Evolutionary conservation across 2,329 filamentous ascomycete species (phyloP).

Genomic region (Nemania sp.): DNA sequence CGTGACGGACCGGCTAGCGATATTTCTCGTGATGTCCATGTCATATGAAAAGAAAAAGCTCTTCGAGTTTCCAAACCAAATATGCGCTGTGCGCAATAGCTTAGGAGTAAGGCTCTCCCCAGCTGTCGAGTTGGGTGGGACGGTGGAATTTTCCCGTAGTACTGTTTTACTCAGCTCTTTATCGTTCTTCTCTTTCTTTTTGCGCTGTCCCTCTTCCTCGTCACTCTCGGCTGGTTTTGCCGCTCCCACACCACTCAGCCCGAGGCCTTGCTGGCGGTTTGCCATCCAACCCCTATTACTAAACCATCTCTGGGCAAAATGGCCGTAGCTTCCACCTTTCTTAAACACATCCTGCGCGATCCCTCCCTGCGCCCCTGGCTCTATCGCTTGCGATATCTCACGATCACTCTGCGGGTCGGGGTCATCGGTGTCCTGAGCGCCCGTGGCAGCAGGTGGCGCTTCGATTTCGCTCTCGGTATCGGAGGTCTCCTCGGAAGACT

Average conservation of each 20-base stretch:
- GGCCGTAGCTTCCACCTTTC: constrained; percentile 80
- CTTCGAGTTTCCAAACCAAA: constrained; percentile 78
- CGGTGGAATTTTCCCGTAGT: constrained; percentile 35
- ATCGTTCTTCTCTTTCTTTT: constrained; percentile 28
- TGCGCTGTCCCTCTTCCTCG: constrained; percentile 12
- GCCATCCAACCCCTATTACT: constrained; percentile 80
- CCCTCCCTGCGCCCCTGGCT: constrained; percentile 53
- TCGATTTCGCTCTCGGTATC: constrained; percentile 55
- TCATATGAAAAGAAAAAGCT: constrained; percentile 98
- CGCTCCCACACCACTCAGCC: constrained; percentile 57
- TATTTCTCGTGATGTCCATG: constrained; percentile 79
- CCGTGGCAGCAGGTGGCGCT: constrained; percentile 44
- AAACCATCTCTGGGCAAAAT: constrained; percentile 92
- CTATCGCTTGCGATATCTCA: constrained; percentile 28
- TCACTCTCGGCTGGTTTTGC: constrained; percentile 48
- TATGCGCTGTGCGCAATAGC: constrained; percentile 78
- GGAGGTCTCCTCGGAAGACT: constrained; percentile 41
- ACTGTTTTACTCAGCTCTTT: constrained; percentile 39
- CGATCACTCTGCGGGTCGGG: constrained; percentile 37
- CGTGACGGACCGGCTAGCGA: constrained; percentile 50
- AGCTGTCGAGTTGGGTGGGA: constrained; percentile 39
- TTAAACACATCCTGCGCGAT: constrained; percentile 89
- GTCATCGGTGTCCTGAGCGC: constrained; percentile 40
- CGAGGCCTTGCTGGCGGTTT: constrained; percentile 71
- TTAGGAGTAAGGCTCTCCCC: constrained; percentile 74